These are phyloP conservation scores for Cytospora mali DNA, from an alignment of 2,329 filamentous ascomycete species.

Conservation along the genomic window DNA sequence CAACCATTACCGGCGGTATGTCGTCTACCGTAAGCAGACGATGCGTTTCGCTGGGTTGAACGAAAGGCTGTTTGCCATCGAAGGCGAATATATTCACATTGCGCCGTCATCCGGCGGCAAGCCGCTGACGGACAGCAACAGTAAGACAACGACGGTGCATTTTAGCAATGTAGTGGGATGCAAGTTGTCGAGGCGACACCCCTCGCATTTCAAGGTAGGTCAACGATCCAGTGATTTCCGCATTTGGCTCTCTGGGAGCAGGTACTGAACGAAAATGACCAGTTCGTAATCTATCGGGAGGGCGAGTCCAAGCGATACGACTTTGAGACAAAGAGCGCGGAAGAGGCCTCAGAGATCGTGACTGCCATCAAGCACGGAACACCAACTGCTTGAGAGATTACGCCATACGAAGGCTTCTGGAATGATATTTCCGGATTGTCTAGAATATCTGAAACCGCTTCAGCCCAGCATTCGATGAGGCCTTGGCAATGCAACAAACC, in stretches of 20 bases:
- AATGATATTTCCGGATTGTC: not conserved
- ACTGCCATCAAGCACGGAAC: constrained; percentile 76
- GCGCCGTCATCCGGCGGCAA: constrained; percentile 72
- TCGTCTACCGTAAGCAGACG: constrained; percentile 79
- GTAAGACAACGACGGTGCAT: constrained; percentile 79
- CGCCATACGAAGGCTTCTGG: not conserved
- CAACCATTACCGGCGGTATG: constrained; percentile 73
- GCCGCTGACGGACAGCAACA: constrained; percentile 62
- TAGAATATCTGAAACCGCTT: constrained; percentile 28
- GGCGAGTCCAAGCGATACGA: constrained; percentile 81
- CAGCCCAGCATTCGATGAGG: not conserved
- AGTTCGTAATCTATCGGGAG: constrained; percentile 73
- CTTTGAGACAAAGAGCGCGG: constrained; percentile 73
- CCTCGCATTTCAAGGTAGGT: constrained; percentile 74
- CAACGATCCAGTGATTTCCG: not conserved
- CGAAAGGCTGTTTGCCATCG: constrained; percentile 76
- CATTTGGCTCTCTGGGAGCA: not conserved
- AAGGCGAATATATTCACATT: constrained; percentile 86
- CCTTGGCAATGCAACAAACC: constrained; percentile 15
- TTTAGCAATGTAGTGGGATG: constrained; percentile 82
- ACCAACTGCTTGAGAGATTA: constrained; percentile 57
- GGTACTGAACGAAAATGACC: not conserved
- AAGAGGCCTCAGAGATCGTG: constrained; percentile 79
- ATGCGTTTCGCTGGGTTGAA: constrained; percentile 79
- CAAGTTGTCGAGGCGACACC: constrained; percentile 78